These are phyloP conservation scores for Russula emetica DNA, from an alignment of 768 basidiomycete species.

Conservation along the genomic window DNA sequence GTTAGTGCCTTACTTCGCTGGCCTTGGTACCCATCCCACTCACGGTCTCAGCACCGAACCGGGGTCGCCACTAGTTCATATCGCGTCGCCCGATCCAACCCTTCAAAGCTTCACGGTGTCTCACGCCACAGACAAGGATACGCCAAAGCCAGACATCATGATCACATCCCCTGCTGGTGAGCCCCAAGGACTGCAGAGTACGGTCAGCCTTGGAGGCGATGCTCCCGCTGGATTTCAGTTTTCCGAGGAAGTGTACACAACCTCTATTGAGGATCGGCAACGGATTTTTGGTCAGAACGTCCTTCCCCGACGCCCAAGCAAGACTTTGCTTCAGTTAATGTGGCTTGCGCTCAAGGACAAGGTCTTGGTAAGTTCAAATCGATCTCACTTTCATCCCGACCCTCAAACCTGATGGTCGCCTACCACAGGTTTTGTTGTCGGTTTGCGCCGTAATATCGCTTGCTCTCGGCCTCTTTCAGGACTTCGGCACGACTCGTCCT, in stretches of 20 bases:
- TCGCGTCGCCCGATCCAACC: conserved; percentile 4
- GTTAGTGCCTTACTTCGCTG: conserved; percentile 55
- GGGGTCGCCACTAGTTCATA: not conserved
- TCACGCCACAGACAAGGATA: conserved; percentile 33
- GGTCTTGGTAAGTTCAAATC: conserved; percentile 45
- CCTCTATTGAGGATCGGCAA: conserved; percentile 41
- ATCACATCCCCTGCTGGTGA: conserved; percentile 41
- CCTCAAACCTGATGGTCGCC: conserved; percentile 33
- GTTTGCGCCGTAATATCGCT: conserved; percentile 91
- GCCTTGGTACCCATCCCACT: conserved; percentile 64
- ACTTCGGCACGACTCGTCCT: conserved; percentile 69
- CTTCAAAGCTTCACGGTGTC: not conserved
- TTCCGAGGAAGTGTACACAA: conserved; percentile 32
- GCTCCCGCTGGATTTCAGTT: not conserved
- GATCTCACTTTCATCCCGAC: conserved; percentile 2
- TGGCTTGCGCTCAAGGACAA: conserved; percentile 63
- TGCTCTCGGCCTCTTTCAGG: conserved; percentile 91
- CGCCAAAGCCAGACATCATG: conserved; percentile 34
- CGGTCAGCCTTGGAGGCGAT: conserved; percentile 15
- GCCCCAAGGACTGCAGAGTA: conserved; percentile 21
- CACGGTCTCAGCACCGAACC: conserved; percentile 39
- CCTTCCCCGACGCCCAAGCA: conserved; percentile 45
- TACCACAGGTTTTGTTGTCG: conserved; percentile 75
- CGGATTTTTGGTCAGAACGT: conserved; percentile 52
- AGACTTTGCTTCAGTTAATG: conserved; percentile 51